Base-by-base conservation (phyloP, 129 eudicot species). In the Oenanthe sinensis region DNA sequence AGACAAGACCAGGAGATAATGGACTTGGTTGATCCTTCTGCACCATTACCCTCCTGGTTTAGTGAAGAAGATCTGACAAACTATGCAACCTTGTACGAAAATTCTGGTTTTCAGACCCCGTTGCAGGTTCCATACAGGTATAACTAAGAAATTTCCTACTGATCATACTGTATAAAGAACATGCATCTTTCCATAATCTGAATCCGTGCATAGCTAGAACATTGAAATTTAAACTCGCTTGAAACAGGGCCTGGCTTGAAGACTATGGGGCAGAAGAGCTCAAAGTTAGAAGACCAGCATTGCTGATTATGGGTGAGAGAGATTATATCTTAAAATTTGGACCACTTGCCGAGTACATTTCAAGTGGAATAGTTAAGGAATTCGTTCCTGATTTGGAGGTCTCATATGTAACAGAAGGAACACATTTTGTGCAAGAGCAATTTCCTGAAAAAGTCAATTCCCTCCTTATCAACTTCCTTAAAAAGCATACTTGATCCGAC, bases 391-490 rank as follows among this genome's bases (percentile, higher is more conserved):
- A 86, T 82, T 26, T 86, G 71, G 90, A 88, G 77, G 77, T 76
- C 0, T 83, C 50, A 30, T 86, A 70, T 55, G 24, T 88, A 65
- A 75, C 87, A 0, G 85, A 74, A 71, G 87, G 90, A 77, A 82
- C 77, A 75, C 86, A 87, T 84, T 87, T 87, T 39, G 81, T 86
- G 75, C 93, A 86, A 72, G 90, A 86, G 81, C 87, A 86, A 73
- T 82, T 82, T 40, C 89, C 87, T 9, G 83, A 85, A 39, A 54
- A 84, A 75, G 77, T 87, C n/a, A 87, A 89, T 83, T 62, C 17
- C 15, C 84, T 82, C 52, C 79, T 89, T 44, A 24, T 89, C 50
- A 33, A 55, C 46, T 89, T 89, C 76, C 89, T 85, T 62, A 28
- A 11, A 30, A 87, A 81, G 71, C 93, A 80, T 75, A 47, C 73